These are phyloP conservation scores for Fusarium aywerte DNA, from an alignment of 2,329 filamentous ascomycete species.

Conservation along the genomic window DNA sequence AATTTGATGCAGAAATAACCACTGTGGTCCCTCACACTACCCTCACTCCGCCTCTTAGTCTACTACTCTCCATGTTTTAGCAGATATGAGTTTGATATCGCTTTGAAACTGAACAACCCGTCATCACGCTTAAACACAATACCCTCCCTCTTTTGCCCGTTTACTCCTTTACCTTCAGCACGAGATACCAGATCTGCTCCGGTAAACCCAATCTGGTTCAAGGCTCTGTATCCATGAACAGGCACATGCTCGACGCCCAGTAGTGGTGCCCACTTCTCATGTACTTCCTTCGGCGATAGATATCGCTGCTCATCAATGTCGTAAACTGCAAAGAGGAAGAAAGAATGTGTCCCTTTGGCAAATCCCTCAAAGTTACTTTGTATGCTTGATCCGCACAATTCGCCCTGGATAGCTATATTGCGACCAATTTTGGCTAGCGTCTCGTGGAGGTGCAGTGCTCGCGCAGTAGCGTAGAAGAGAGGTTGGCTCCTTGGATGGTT, in stretches of 20 bases:
- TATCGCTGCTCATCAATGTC: slow-evolving; percentile 48
- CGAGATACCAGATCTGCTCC: slow-evolving; percentile 32
- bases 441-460: slow-evolving; percentile 20
- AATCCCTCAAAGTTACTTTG: slow-evolving; percentile 43
- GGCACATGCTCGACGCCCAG: slow-evolving; percentile 50
- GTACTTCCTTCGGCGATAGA: slow-evolving; percentile 44
- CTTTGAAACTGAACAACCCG: slow-evolving; percentile 41
- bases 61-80: slow-evolving; percentile 38
- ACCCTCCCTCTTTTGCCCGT: slow-evolving; percentile 42
- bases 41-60: neutral
- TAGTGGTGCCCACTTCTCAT: slow-evolving; percentile 42
- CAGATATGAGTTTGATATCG: slow-evolving; percentile 45
- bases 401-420: slow-evolving; percentile 41
- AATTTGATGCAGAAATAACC: slow-evolving; percentile 30
- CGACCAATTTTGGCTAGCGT: slow-evolving; percentile 21
- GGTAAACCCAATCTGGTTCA: slow-evolving; percentile 25
- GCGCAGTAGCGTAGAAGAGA: slow-evolving; percentile 34
- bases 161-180: slow-evolving; percentile 39
- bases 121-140: slow-evolving; percentile 42
- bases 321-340: slow-evolving; percentile 50
- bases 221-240: slow-evolving; percentile 36
- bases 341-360: slow-evolving; percentile 38
- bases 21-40: neutral
- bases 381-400: slow-evolving; percentile 42
- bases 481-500: slow-evolving; percentile 12